Evolutionary conservation across 768 basidiomycete species (phyloP).

Genomic region (Russula lepida): DNA sequence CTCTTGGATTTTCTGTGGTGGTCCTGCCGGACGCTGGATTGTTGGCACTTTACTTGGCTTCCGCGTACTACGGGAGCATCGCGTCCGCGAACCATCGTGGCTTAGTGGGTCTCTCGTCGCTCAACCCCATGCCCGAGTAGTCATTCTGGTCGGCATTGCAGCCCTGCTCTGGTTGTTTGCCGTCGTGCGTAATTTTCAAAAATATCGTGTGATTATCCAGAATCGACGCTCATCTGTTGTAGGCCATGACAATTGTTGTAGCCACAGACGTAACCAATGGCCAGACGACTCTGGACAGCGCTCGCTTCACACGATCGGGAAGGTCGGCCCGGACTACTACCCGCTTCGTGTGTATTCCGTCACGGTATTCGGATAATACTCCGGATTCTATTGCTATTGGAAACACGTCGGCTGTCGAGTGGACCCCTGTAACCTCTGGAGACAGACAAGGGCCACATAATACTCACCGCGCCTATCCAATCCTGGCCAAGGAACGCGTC

Average conservation of each 20-base stretch:
- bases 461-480: slow-evolving; percentile 2
- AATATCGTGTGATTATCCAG: not conserved
- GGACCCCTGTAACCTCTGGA: not conserved
- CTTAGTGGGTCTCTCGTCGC: slow-evolving; percentile 14
- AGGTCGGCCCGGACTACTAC: not conserved
- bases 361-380: not conserved
- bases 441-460: not conserved
- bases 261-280: slow-evolving; percentile 12
- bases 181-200: slow-evolving; percentile 2
- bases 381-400: not conserved
- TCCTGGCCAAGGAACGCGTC: slow-evolving; percentile 7
- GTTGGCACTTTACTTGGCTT: slow-evolving; percentile 20
- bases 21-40: slow-evolving; percentile 21
- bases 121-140: slow-evolving; percentile 11
- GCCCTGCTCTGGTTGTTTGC: slow-evolving; percentile 15
- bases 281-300: slow-evolving; percentile 14
- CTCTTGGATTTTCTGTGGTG: slow-evolving; percentile 22
- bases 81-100: slow-evolving; percentile 5
- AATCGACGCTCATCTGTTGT: not conserved
- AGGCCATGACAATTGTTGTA: slow-evolving; percentile 15
- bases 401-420: slow-evolving; percentile 6
- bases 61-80: slow-evolving; percentile 9
- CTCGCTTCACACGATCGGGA: not conserved
- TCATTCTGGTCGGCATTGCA: slow-evolving; percentile 3
- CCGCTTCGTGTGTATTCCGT: slow-evolving; percentile 17